Evolutionary conservation across 2,329 filamentous ascomycete genomes (phyloP), one percentile per base, ranked within the genome.

Genomic region (Colletotrichum spinosum): DNA sequence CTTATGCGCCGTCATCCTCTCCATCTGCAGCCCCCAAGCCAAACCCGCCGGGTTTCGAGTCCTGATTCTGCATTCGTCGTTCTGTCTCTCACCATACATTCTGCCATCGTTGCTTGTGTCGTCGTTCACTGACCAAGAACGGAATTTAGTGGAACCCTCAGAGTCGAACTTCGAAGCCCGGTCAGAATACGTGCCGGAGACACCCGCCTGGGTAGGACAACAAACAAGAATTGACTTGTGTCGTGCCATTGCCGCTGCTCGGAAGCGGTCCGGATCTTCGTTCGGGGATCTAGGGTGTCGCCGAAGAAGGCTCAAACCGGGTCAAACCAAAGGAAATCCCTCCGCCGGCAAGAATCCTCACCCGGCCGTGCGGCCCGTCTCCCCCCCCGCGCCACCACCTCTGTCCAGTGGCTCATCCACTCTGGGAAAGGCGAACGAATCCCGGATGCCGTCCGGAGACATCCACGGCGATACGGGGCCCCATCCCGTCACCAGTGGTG

Each of bases 371-470:
- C 55, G 55, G 60, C 35, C 49, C 55, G 55, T 55, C 33, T 35
- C 15, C 52, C n/a, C 37, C 37, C 10, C 12, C 12, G 38, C 7
- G 5, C 1, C 42, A 6, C 13, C 33, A 2, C 11, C 17, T 11
- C 6, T n/a, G 25, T 15, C 37, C 25, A 8, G 6, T 34, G 13
- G 5, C 33, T 34, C 5, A n/a, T 15, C 9, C 42, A 12, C 42
- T 11, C 42, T n/a, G 2, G 13, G 11, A 12, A 34, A 9, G 46
- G 13, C 46, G 13, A 25, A 37, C 33, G 25, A 65, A 65, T 53
- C 58, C 62, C 62, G 62, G 57, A 65, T 65, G 62, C 46, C 58
- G 58, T 46, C 52, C 35, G 62, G 62, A 33, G 15, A 44, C 15
- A 45, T 52, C 48, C 38, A 25, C 41, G 57, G 38, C 52, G 62